These are phyloP conservation scores for Melampsora larici-populina DNA, from an alignment of 1,284 basidiomycete genomes.

Conservation along the genomic window DNA sequence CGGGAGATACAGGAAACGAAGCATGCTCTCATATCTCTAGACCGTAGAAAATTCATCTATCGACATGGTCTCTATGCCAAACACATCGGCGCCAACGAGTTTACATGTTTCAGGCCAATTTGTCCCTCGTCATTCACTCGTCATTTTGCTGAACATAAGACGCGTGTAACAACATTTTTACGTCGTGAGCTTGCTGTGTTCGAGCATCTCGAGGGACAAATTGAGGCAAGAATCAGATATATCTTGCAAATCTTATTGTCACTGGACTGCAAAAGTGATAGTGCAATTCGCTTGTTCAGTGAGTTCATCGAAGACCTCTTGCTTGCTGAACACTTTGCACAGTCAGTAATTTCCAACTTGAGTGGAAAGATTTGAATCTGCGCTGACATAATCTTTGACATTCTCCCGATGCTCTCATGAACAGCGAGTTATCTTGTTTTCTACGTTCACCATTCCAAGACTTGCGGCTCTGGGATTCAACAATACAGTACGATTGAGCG, in stretches of 20 bases:
- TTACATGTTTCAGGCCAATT: slow-evolving; percentile 17
- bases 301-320: slow-evolving; percentile 10
- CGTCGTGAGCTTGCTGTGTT: slow-evolving; percentile 24
- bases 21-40: slow-evolving; percentile 1
- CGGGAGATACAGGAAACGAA: background rate
- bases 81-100: slow-evolving; percentile 27
- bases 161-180: slow-evolving; percentile 13
- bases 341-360: background rate
- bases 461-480: slow-evolving; percentile 18
- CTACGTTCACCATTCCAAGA: slow-evolving; percentile 22
- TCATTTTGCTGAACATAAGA: background rate
- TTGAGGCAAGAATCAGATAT: slow-evolving; percentile 15
- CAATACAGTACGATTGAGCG: slow-evolving; percentile 15
- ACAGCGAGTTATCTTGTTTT: slow-evolving; percentile 31
- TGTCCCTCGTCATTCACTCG: background rate
- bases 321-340: slow-evolving; percentile 30
- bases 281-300: slow-evolving; percentile 23
- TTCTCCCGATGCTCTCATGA: background rate
- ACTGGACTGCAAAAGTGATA: slow-evolving; percentile 22
- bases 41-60: slow-evolving; percentile 23
- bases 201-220: background rate
- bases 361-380: background rate
- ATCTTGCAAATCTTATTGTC: slow-evolving; percentile 13
- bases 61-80: slow-evolving; percentile 32
- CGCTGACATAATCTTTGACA: background rate